Conservation (phyloP, 345 rosid species). For the Eucalyptus albens region DNA sequence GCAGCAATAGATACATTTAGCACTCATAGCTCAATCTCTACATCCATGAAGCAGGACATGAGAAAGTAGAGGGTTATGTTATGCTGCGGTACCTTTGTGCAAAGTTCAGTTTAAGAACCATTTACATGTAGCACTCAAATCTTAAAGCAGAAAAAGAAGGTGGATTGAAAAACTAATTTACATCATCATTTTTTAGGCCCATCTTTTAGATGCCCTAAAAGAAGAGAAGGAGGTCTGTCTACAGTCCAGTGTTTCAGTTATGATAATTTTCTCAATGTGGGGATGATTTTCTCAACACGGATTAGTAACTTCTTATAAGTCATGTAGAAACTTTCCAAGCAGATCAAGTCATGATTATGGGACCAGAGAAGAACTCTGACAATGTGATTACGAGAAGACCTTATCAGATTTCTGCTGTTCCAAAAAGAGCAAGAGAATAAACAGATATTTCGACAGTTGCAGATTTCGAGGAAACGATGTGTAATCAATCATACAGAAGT, state of each 20-base stretch:
- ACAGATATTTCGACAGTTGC: neutral
- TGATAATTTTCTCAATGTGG: neutral
- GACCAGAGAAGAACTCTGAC: neutral
- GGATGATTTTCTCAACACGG: neutral
- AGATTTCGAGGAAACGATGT: neutral
- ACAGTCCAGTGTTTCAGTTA: neutral
- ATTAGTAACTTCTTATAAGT: neutral
- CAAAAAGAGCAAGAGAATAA: neutral
- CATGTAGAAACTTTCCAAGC: neutral
- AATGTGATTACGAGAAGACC: neutral
- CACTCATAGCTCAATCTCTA: neutral
- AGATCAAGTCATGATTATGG: neutral
- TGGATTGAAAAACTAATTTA: neutral
- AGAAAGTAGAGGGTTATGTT: neutral
- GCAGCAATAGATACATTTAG: slow-evolving; percentile 1
- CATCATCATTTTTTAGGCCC: neutral
- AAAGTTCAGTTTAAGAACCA: neutral
- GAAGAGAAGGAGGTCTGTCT: neutral
- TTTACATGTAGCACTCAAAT: neutral
- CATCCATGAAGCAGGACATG: neutral
- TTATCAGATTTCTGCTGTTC: neutral
- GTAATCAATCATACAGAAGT: neutral
- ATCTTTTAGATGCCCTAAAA: neutral
- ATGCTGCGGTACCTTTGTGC: neutral
- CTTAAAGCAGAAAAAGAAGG: neutral